Conservation (phyloP, 306 rosid genomes). For the Gillenia trifoliata region DNA sequence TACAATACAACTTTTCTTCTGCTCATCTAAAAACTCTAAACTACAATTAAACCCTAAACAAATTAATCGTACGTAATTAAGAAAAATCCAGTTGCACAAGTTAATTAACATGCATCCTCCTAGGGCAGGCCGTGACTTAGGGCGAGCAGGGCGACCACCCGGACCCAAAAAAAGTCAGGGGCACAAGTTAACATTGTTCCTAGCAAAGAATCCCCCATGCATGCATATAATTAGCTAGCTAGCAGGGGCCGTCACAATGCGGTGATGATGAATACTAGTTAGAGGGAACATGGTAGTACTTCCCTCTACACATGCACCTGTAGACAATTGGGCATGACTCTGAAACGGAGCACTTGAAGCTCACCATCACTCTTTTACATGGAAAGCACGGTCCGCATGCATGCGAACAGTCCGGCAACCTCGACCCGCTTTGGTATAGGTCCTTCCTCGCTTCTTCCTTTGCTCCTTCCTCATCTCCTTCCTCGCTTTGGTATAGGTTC, state of each 20-base stretch:
- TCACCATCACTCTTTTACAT: conserved; percentile 87
- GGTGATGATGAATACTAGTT: conserved; percentile 20
- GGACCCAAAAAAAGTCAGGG: too few relatives aligned
- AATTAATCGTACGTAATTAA: background rate
- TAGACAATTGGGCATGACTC: conserved; percentile 93
- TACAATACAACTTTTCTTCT: background rate
- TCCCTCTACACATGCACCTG: conserved; percentile 78
- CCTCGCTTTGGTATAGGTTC: background rate
- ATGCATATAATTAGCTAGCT: background rate
- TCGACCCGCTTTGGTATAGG: conserved; percentile 66
- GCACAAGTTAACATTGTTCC: background rate
- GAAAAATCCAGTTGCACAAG: background rate
- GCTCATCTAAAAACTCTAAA: background rate
- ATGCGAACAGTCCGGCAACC: conserved; percentile 86
- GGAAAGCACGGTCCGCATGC: conserved; percentile 96
- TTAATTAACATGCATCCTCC: background rate
- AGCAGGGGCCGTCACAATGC: background rate
- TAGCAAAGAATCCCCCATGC: background rate
- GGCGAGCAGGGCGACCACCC: background rate
- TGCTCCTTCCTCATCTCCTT: conserved; percentile 2
- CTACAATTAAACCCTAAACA: background rate
- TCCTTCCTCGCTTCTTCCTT: conserved; percentile 45
- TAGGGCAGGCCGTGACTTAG: background rate
- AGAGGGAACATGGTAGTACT: conserved; percentile 90
- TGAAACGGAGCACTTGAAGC: conserved; percentile 74